Evolutionary conservation across 768 basidiomycete genomes (phyloP).

Genomic region (Calocera viscosa): DNA sequence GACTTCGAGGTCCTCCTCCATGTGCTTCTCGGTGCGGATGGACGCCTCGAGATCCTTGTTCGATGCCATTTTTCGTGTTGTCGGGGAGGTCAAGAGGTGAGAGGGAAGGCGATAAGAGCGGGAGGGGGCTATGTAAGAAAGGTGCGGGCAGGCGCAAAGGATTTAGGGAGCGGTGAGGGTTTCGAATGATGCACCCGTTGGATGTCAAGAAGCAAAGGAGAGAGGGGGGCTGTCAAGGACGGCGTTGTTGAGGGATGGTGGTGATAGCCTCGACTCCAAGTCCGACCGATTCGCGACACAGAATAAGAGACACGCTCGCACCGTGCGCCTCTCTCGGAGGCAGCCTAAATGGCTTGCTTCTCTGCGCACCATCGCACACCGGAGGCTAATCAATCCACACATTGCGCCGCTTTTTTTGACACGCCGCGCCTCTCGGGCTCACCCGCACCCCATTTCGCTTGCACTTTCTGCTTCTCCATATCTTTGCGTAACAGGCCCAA

Average conservation of each 20-base stretch:
- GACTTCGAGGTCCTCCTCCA: slow-evolving; percentile 17
- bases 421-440: background rate
- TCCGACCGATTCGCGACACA: no score
- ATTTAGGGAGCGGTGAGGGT: background rate
- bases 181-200: background rate
- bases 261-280: no score
- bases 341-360: background rate
- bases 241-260: no score
- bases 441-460: background rate
- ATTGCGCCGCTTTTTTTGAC: background rate
- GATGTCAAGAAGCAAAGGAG: background rate
- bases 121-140: background rate
- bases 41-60: slow-evolving; percentile 15
- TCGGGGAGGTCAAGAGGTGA: background rate
- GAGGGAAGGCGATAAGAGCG: background rate
- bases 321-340: background rate
- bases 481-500: background rate
- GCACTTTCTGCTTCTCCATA: background rate
- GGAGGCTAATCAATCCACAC: background rate
- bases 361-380: background rate
- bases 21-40: slow-evolving; percentile 12
- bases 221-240: background rate
- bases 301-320: no score
- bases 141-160: background rate
- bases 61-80: background rate